A percentile compares a stretch with the other conserved stretches of the same genome.
Evolutionary conservation across 768 basidiomycete species (phyloP).

Genomic region (Leccinum incarnatum): DNA sequence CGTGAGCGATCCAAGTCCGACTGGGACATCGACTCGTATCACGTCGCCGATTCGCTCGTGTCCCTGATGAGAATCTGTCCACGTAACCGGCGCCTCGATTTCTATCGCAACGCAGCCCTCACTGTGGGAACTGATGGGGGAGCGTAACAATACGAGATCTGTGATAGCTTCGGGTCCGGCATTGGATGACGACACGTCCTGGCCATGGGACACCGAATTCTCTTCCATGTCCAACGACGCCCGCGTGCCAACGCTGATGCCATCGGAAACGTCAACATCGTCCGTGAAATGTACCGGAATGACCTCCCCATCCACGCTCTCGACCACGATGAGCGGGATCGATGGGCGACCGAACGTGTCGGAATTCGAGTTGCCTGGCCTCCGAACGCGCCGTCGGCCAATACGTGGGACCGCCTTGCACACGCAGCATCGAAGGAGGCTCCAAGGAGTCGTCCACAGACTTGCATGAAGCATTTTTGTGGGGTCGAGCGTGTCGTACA

Average conservation of each 20-base stretch:
- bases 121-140: neutral
- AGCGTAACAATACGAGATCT: neutral
- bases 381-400: neutral
- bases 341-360: neutral
- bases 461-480: neutral
- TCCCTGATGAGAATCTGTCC: neutral
- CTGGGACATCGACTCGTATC: neutral
- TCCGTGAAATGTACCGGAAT: constrained; percentile 7
- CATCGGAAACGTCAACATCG: neutral
- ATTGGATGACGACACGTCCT: neutral
- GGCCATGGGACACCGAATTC: neutral
- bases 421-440: neutral
- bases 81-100: neutral
- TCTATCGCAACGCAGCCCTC: neutral
- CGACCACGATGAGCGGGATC: constrained; percentile 18
- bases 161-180: neutral
- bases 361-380: neutral
- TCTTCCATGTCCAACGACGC: neutral
- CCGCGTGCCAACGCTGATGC: neutral
- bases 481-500: constrained; percentile 13
- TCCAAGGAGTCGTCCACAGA: constrained; percentile 6
- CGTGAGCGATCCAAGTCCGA: neutral
- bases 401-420: constrained; percentile 2
- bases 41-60: neutral
- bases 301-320: constrained; percentile 13